Evolutionary conservation across 306 rosid genomes (phyloP).

Genomic region (Prunus salicina): DNA sequence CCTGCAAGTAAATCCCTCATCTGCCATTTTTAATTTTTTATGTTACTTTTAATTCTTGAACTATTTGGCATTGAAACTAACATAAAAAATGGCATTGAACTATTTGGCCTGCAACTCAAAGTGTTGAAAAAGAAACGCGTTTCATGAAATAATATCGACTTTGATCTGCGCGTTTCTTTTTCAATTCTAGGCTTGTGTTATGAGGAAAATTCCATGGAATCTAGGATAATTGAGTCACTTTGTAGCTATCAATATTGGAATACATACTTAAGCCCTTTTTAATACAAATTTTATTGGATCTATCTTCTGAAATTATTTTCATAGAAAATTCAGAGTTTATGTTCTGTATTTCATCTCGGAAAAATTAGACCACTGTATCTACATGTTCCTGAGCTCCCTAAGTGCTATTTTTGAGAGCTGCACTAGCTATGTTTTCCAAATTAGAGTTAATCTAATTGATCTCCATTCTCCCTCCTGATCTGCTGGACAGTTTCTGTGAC

Average conservation of each 20-base stretch:
- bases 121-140: too few relatives aligned
- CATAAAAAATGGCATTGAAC: too few relatives aligned
- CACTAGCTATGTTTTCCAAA: neutral
- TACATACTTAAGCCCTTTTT: neutral
- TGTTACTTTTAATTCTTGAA: neutral
- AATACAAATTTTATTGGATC: too few relatives aligned
- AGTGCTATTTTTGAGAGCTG: neutral
- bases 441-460: neutral
- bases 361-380: neutral
- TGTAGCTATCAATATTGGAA: neutral
- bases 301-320: neutral
- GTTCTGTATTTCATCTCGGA: neutral
- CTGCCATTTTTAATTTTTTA: neutral
- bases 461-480: neutral
- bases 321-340: neutral
- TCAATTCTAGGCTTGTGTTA: neutral
- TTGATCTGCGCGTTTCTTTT: too few relatives aligned
- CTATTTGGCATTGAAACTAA: neutral
- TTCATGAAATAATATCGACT: neutral
- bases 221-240: neutral
- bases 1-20: constrained; percentile 65
- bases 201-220: neutral
- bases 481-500: neutral
- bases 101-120: too few relatives aligned
- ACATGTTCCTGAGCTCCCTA: neutral